Percentiles rank a stretch among this genome's conserved stretches.
Conservation (phyloP, 495 filamentous ascomycete species). For the Cenococcum geophilum region DNA sequence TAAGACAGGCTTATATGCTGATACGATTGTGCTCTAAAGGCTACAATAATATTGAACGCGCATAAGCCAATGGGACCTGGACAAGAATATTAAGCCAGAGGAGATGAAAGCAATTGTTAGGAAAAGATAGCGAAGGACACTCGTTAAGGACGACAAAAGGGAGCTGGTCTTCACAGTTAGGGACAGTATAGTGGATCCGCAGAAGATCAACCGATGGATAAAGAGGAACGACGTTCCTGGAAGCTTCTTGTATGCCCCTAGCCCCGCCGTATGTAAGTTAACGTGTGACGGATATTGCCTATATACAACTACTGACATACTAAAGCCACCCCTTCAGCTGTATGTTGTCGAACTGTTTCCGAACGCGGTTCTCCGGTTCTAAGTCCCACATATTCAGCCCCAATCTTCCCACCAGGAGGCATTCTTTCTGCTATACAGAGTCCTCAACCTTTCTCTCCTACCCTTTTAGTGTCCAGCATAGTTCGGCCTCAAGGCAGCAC, state of each 20-base stretch:
- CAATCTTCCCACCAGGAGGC: slow-evolving; percentile 12
- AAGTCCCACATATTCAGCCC: slow-evolving; percentile 17
- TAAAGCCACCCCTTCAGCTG: slow-evolving; percentile 25
- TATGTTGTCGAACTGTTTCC: slow-evolving; percentile 23
- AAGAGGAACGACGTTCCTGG: slow-evolving; percentile 19
- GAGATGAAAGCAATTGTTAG: slow-evolving; percentile 36
- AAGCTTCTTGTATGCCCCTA: slow-evolving; percentile 12
- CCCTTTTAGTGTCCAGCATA: slow-evolving; percentile 26
- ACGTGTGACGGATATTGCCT: background rate
- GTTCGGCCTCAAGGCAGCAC: slow-evolving; percentile 20
- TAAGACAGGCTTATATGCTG: background rate
- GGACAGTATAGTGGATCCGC: slow-evolving; percentile 13
- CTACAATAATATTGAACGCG: slow-evolving; percentile 30
- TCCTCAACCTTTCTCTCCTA: slow-evolving; percentile 21
- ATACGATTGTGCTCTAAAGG: slow-evolving; percentile 15
- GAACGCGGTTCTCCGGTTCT: slow-evolving; percentile 18
- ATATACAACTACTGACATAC: slow-evolving; percentile 10
- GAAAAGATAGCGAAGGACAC: slow-evolving; percentile 28
- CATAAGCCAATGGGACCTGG: slow-evolving; percentile 30
- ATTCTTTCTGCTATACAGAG: slow-evolving; percentile 10
- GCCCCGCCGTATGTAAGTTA: slow-evolving; percentile 23
- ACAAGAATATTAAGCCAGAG: slow-evolving; percentile 33
- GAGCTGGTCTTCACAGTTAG: slow-evolving; percentile 18
- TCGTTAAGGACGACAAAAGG: slow-evolving; percentile 16
- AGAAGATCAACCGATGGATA: slow-evolving; percentile 29